phyloP scores from a whole-genome alignment of 2,329 filamentous ascomycete genomes.

The Aciculosporium take region DNA sequence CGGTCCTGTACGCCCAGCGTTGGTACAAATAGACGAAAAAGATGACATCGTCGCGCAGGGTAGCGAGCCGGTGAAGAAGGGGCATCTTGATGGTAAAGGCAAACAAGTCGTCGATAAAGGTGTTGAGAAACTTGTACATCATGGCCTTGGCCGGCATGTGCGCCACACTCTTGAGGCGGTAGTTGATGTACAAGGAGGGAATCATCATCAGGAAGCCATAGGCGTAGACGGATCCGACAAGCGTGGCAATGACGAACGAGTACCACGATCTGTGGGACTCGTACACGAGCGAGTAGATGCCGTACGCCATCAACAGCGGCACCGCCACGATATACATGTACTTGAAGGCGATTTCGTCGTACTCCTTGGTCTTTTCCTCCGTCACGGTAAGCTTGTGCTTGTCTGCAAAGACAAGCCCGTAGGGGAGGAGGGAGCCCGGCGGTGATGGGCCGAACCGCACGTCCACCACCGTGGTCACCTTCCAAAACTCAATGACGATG shows the following conservation, averaged over 20 bases:
- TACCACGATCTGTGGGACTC: conserved; percentile 97
- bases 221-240: conserved; percentile 91
- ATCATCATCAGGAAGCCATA: conserved; percentile 99
- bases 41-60: conserved; percentile 87
- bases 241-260: conserved; percentile 84
- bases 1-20: conserved; percentile 79
- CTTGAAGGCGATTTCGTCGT: conserved; percentile 93
- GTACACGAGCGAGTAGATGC: conserved; percentile 80
- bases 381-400: conserved; percentile 93
- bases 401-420: conserved; percentile 76
- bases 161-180: conserved; percentile 84
- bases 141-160: conserved; percentile 96
- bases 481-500: conserved; percentile 62
- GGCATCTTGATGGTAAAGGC: conserved; percentile 99
- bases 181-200: conserved; percentile 95
- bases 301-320: conserved; percentile 78
- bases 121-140: conserved; percentile 97
- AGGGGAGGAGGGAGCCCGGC: conserved; percentile 60
- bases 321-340: conserved; percentile 92
- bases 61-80: conserved; percentile 78
- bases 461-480: conserved; percentile 89
- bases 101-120: conserved; percentile 96
- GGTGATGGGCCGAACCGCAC: conserved; percentile 61
- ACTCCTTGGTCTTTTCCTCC: conserved; percentile 96
- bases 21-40: conserved; percentile 98